These are phyloP conservation scores for Agrostemma githago DNA, from an alignment of 148 eudicot species.

Conservation along the genomic window DNA sequence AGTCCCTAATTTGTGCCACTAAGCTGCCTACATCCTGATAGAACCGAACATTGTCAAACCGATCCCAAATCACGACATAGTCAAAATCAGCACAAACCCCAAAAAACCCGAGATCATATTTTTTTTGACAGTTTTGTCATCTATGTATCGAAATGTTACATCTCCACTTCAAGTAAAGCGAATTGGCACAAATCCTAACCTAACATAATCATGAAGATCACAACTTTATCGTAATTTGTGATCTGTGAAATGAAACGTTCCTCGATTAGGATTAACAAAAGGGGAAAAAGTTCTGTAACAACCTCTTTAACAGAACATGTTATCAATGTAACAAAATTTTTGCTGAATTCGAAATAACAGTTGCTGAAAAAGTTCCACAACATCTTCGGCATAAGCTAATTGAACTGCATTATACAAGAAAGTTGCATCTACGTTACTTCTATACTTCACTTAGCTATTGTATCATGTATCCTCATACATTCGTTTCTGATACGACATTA, in stretches of 20 bases:
- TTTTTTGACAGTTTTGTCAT: neutral
- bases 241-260: neutral
- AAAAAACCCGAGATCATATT: neutral
- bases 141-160: neutral
- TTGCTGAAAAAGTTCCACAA: neutral
- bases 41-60: neutral
- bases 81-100: neutral
- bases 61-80: neutral
- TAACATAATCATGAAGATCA: no score
- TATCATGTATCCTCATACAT: no score
- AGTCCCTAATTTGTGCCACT: conserved; percentile 75
- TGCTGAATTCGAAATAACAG: neutral
- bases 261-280: neutral
- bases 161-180: no score
- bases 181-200: neutral
- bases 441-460: no score
- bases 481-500: no score
- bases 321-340: no score
- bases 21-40: conserved; percentile 82
- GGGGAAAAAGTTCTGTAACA: conserved; percentile 18
- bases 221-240: neutral
- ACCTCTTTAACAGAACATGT: neutral
- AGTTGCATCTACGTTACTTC: no score
- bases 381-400: neutral
- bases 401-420: neutral